Conservation (phyloP, 495 filamentous ascomycete species). For the Penicillium malachiteum region DNA sequence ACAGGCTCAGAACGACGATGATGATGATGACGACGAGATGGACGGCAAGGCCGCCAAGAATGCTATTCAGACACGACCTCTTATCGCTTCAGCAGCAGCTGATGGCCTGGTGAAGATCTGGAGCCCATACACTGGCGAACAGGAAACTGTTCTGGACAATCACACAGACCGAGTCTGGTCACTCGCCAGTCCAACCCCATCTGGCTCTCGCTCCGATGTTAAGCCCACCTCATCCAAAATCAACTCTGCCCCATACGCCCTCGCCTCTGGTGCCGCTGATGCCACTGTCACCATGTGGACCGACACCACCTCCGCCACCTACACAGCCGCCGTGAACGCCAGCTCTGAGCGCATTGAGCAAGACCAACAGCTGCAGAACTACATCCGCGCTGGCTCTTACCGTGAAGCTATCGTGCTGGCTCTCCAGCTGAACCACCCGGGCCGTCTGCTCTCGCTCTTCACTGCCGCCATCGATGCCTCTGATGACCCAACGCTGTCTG, state of each 20-base stretch:
- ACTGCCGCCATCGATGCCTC: constrained; percentile 69
- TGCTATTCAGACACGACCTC: constrained; percentile 39
- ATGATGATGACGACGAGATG: constrained; percentile 38
- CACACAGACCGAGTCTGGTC: constrained; percentile 94
- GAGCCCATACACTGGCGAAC: constrained; percentile 78
- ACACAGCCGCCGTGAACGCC: constrained; percentile 63
- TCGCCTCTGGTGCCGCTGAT: constrained; percentile 88
- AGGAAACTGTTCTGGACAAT: constrained; percentile 86
- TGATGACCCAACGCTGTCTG: constrained; percentile 32
- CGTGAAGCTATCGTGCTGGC: constrained; percentile 90
- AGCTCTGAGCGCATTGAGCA: constrained; percentile 82
- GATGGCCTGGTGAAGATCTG: constrained; percentile 98
- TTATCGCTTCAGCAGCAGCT: constrained; percentile 84
- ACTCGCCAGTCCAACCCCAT: constrained; percentile 65
- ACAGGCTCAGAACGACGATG: constrained; percentile 25
- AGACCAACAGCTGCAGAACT: constrained; percentile 89
- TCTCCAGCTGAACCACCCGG: constrained; percentile 89
- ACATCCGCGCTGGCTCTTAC: constrained; percentile 80
- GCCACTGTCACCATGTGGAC: constrained; percentile 91
- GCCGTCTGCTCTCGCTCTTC: constrained; percentile 78
- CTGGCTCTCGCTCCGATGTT: constrained; percentile 39
- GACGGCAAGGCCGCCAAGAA: constrained; percentile 23
- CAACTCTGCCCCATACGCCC: constrained; percentile 50
- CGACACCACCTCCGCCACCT: constrained; percentile 83
- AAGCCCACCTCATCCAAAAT: constrained; percentile 32